These are phyloP conservation scores for Platanus orientalis DNA, from an alignment of 164 flowering plant genomes.

Conservation along the genomic window DNA sequence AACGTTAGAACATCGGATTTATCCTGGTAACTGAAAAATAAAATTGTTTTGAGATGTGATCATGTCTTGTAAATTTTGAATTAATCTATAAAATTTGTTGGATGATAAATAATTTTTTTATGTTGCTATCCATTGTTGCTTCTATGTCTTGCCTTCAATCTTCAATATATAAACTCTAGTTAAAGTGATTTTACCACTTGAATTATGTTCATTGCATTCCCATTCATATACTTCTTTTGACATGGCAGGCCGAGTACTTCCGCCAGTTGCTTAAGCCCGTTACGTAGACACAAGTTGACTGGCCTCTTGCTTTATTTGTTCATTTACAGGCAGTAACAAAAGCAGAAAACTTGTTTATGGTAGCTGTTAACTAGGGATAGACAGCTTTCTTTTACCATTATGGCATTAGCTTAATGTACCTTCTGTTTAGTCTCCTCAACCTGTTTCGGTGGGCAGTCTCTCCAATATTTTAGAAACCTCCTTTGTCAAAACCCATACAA, in stretches of 20 bases:
- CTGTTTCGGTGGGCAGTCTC: constrained; percentile 5
- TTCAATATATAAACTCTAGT: not conserved
- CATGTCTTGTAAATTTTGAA: too few relatives aligned
- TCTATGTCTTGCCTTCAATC: too few relatives aligned
- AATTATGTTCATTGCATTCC: too few relatives aligned
- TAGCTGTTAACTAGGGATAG: constrained; percentile 19
- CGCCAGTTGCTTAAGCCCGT: constrained; percentile 85
- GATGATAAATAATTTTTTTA: too few relatives aligned
- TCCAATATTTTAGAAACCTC: constrained; percentile 17
- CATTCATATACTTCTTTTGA: too few relatives aligned
- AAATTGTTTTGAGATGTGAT: too few relatives aligned
- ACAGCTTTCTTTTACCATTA: constrained; percentile 11
- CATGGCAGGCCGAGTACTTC: constrained; percentile 72
- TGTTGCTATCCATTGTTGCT: too few relatives aligned
- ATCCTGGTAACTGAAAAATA: too few relatives aligned
- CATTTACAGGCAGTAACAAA: too few relatives aligned
- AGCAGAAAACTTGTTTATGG: constrained; percentile 11
- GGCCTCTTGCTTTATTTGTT: constrained; percentile 12
- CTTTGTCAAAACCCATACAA: constrained; percentile 5
- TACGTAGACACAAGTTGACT: constrained; percentile 48
- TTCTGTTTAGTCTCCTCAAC: too few relatives aligned
- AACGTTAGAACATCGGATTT: too few relatives aligned
- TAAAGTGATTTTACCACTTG: not conserved
- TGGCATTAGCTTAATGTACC: constrained; percentile 15
- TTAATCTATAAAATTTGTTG: too few relatives aligned